phyloP scores from a whole-genome alignment of 768 basidiomycete genomes.

The Tubosaeta brunneosetosa region DNA sequence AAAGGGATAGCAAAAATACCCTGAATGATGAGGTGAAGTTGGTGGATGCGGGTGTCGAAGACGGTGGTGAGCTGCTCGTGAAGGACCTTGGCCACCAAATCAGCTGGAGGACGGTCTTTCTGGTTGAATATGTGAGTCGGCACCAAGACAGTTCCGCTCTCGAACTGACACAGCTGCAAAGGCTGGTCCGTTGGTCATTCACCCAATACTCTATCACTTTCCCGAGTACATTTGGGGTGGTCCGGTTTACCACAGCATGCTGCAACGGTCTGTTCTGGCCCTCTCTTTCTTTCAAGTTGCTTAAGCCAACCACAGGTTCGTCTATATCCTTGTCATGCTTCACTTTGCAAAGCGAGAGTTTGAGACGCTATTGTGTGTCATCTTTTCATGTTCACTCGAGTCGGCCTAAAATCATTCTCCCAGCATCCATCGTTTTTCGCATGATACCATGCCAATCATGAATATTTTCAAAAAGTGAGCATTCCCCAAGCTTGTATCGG shows the following conservation, averaged over 20 bases:
- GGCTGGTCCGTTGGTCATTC: conserved; percentile 85
- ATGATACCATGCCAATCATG: conserved; percentile 84
- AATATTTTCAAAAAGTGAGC: conserved; percentile 89
- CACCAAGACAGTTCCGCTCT: not conserved
- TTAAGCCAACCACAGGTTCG: conserved; percentile 42
- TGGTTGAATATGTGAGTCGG: conserved; percentile 87
- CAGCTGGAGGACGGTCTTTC: conserved; percentile 82
- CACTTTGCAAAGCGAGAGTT: conserved; percentile 92
- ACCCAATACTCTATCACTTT: conserved; percentile 77
- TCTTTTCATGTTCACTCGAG: not conserved
- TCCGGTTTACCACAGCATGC: conserved; percentile 63
- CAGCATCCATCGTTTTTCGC: conserved; percentile 92
- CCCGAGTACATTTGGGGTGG: conserved; percentile 66
- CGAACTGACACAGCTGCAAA: conserved; percentile 28
- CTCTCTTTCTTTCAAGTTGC: not conserved
- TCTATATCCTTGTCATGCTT: conserved; percentile 69
- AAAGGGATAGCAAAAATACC: conserved; percentile 56
- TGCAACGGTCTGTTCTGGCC: conserved; percentile 59
- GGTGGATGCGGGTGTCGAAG: conserved; percentile 47
- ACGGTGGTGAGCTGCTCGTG: conserved; percentile 63
- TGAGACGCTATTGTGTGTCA: conserved; percentile 83
- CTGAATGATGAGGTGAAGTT: conserved; percentile 64
- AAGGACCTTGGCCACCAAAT: conserved; percentile 93
- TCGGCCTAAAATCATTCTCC: not conserved
- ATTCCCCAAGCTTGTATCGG: not conserved